phyloP scores from a whole-genome alignment of 2,329 filamentous ascomycete genomes.

The Xylaria sp. region DNA sequence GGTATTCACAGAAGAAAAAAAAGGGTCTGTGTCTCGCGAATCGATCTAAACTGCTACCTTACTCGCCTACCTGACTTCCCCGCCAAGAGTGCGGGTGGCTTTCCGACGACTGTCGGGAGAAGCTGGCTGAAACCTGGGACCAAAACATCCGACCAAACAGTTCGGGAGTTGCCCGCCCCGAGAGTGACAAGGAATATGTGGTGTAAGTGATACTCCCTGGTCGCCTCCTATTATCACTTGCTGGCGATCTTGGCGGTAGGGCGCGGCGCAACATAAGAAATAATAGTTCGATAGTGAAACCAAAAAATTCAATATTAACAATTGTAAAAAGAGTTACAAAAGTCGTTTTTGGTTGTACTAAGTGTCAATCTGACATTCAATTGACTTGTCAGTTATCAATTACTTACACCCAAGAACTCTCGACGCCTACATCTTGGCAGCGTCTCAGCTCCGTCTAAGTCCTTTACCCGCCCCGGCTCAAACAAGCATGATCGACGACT shows the following conservation, averaged over 20 bases:
- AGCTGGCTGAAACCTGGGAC: slow-evolving; percentile 45
- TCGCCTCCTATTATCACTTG: slow-evolving; percentile 11
- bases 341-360: no score
- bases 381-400: not conserved
- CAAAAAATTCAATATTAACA: no score
- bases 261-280: not conserved
- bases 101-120: slow-evolving; percentile 20
- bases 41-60: slow-evolving; percentile 10
- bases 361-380: not conserved
- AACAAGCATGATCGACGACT: slow-evolving; percentile 44
- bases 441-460: slow-evolving; percentile 40
- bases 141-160: slow-evolving; percentile 42
- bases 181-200: not conserved
- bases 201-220: not conserved
- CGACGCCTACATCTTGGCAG: slow-evolving; percentile 41
- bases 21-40: slow-evolving; percentile 8
- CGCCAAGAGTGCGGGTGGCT: slow-evolving; percentile 7
- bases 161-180: slow-evolving; percentile 46
- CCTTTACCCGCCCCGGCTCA: slow-evolving; percentile 38
- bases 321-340: not conserved
- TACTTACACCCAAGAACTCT: not conserved
- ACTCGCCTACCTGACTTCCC: not conserved
- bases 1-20: not conserved
- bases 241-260: slow-evolving; percentile 18
- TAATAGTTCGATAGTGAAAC: no score